Evolutionary conservation across 1,284 basidiomycete species (phyloP), one percentile per base, ranked within the genome.

Genomic region (Malassezia vespertilionis): DNA sequence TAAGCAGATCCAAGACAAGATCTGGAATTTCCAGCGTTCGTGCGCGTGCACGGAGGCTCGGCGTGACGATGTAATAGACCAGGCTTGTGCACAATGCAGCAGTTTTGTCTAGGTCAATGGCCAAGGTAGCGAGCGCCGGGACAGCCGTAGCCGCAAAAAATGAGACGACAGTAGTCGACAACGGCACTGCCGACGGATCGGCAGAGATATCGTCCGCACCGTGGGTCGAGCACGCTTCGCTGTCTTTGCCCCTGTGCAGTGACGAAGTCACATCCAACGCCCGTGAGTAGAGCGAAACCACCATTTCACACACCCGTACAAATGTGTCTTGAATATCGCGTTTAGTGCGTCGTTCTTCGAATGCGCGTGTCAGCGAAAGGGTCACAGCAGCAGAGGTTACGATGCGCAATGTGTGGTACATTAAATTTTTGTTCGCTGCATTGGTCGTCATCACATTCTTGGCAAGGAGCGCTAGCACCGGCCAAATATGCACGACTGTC

Each of bases 291-390:
- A 86, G 78, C 2, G 78, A 73, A 5, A 89, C 78, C 40, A 82
- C 83, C 2, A 81, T 75, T 60, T 99, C 93, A 8, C 89, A 75
- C 0, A 96, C 76, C 70, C 86, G 90, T 32, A 80, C 78, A 61
- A 84, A 90, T 0, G 79, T 82, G 51, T 97, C 91, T 78, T 91
- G 88, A 14, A 96, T 74, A 52, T 97, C 91, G 61, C 87, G 84
- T n/a, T 84, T 79, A 44, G 89, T 74, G 17, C 85, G 78, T 15
- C 81, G 78, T 71, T 97, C 91, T 52, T 96, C 91, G 67, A 91
- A 77, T 0, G 86, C 84, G 3, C 87, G 90, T 1, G 60, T 60
- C 61, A 86, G 83, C 2, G 83, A 80, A 12, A 96, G 77, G 66
- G 87, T 91, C 53, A 17, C 23, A 0, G 83, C 82, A 14, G 95